Evolutionary conservation across 2,329 filamentous ascomycete species (phyloP).

Genomic region (Scleromitrula shiraiana): DNA sequence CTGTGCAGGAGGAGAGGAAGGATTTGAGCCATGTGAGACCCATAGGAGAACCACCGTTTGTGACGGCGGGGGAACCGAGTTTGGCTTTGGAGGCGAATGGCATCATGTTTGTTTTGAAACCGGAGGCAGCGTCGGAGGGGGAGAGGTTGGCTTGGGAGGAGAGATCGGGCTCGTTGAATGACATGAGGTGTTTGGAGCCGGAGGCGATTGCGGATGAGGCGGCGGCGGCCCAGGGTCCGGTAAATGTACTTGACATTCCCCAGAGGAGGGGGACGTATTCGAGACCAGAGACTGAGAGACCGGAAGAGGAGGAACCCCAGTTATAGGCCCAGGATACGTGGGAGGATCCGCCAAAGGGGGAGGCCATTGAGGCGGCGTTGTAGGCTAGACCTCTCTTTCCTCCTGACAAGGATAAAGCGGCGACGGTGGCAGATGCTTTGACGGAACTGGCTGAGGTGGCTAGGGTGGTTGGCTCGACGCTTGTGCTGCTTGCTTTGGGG

Average conservation of each 20-base stretch:
- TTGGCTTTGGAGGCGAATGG: constrained; percentile 36
- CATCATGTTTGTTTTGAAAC: constrained; percentile 37
- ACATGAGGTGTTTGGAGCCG: constrained; percentile 51
- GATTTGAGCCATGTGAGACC: constrained; percentile 37
- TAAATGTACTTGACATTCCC: constrained; percentile 38
- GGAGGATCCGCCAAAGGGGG: constrained; percentile 37
- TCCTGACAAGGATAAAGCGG: neutral
- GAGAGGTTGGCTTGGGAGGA: constrained; percentile 45
- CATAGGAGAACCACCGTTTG: constrained; percentile 35
- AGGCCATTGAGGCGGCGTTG: constrained; percentile 49
- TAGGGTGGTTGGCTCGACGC: constrained; percentile 5
- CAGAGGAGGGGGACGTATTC: constrained; percentile 63
- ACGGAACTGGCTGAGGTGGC: neutral
- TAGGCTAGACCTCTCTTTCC: constrained; percentile 58
- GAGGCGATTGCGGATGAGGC: constrained; percentile 43
- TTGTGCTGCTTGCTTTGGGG: neutral
- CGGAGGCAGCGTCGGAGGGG: constrained; percentile 31
- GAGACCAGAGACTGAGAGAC: constrained; percentile 35
- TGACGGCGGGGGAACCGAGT: constrained; percentile 40
- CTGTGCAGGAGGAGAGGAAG: constrained; percentile 36
- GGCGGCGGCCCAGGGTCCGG: constrained; percentile 41
- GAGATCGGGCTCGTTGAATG: constrained; percentile 67
- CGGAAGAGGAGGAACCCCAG: constrained; percentile 46
- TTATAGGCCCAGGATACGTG: constrained; percentile 58
- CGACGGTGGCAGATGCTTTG: constrained; percentile 1